These are phyloP conservation scores for Botryotinia globosa DNA, from an alignment of 2,329 filamentous ascomycete species.

Conservation along the genomic window DNA sequence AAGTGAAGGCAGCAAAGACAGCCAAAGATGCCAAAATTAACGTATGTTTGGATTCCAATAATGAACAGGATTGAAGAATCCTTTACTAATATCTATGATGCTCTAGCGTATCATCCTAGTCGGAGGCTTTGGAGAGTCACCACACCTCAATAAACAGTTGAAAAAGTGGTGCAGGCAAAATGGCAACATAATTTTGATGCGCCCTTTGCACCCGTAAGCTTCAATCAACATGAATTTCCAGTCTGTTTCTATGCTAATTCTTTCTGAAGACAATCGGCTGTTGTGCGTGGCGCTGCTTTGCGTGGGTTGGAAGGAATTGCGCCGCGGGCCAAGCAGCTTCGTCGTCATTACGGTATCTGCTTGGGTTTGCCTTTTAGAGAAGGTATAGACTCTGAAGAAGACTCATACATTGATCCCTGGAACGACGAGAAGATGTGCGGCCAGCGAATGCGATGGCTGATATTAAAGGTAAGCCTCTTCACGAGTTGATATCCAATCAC, in stretches of 20 bases:
- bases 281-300: slow-evolving; percentile 27
- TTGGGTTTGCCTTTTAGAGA: background rate
- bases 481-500: no score
- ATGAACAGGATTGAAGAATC: no score
- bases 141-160: slow-evolving; percentile 26
- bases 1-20: no score
- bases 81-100: no score
- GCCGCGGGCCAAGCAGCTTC: slow-evolving; percentile 19
- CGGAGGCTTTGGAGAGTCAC: slow-evolving; percentile 27
- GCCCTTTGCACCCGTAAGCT: slow-evolving; percentile 28
- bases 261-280: slow-evolving; percentile 26
- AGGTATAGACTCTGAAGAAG: slow-evolving; percentile 20
- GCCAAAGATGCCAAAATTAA: no score
- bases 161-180: slow-evolving; percentile 26
- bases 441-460: no score
- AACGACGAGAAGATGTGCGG: no score
- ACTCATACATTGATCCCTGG: slow-evolving; percentile 2
- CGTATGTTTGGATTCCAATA: no score
- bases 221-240: background rate
- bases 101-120: slow-evolving; percentile 27
- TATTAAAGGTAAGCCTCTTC: no score
- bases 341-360: slow-evolving; percentile 22
- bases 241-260: slow-evolving; percentile 5
- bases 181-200: slow-evolving; percentile 27
- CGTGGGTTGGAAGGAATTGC: slow-evolving; percentile 26